Evolutionary conservation across 495 filamentous ascomycete genomes (phyloP).

Genomic region (Lasiosphaeris hirsuta): DNA sequence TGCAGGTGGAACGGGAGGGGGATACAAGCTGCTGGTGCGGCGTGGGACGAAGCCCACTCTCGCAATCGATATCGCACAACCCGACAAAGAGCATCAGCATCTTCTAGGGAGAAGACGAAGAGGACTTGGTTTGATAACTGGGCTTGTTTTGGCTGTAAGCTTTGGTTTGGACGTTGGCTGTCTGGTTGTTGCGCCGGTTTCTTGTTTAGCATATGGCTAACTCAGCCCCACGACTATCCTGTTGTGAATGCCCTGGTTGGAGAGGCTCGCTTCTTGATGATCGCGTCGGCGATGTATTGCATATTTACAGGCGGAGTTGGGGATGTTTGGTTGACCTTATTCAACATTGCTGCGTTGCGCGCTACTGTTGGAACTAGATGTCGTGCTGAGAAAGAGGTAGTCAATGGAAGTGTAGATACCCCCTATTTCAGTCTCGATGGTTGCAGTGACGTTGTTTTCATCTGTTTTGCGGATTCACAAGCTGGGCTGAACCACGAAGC

Average conservation of each 20-base stretch:
- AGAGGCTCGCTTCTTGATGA: too few species aligned
- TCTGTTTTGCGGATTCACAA: too few species aligned
- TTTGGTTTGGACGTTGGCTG: conserved; percentile 4
- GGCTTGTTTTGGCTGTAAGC: conserved; percentile 4
- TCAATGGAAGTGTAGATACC: too few species aligned
- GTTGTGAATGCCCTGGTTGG: too few species aligned
- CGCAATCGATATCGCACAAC: conserved; percentile 15
- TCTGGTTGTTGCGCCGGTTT: background rate
- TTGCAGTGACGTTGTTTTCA: background rate
- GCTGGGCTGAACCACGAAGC: background rate
- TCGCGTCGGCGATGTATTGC: background rate
- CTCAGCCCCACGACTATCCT: background rate
- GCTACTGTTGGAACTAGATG: too few species aligned
- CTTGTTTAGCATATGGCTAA: conserved; percentile 1
- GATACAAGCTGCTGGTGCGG: conserved; percentile 80
- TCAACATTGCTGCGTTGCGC: too few species aligned
- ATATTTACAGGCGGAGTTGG: conserved; percentile 1
- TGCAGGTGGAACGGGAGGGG: conserved; percentile 73
- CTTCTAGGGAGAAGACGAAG: conserved; percentile 18
- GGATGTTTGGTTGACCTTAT: background rate
- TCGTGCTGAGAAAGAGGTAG: too few species aligned
- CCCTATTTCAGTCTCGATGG: background rate
- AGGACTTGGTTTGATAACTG: conserved; percentile 9
- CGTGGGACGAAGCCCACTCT: conserved; percentile 33
- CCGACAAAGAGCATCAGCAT: conserved; percentile 21